phyloP scores from a whole-genome alignment of 495 filamentous ascomycete species.

The Terfezia claveryi region DNA sequence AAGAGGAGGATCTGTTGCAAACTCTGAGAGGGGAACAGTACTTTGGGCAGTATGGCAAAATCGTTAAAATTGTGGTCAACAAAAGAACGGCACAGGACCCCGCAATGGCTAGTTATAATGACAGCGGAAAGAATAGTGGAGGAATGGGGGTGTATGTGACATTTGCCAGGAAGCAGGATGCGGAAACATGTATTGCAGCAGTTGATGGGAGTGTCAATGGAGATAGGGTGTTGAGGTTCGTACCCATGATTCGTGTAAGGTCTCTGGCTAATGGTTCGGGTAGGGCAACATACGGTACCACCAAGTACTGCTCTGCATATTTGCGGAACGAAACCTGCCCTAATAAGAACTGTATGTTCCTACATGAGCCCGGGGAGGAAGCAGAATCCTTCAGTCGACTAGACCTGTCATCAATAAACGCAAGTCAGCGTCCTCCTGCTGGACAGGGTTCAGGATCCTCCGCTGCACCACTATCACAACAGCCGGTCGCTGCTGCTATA shows the following conservation, averaged over 20 bases:
- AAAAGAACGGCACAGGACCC: slow-evolving; percentile 34
- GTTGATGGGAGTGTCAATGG: slow-evolving; percentile 86
- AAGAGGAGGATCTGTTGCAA: slow-evolving; percentile 71
- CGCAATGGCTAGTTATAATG: not conserved
- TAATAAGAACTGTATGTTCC: slow-evolving; percentile 89
- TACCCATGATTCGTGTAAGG: slow-evolving; percentile 1
- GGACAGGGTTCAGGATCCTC: slow-evolving; percentile 22
- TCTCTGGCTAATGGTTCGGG: slow-evolving; percentile 15
- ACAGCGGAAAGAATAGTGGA: slow-evolving; percentile 1
- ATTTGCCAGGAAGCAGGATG: slow-evolving; percentile 71
- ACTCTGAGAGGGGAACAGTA: slow-evolving; percentile 74
- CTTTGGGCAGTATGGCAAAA: slow-evolving; percentile 96
- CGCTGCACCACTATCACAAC: slow-evolving; percentile 25
- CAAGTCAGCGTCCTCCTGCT: slow-evolving; percentile 44
- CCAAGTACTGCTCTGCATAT: slow-evolving; percentile 97
- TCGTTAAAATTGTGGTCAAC: slow-evolving; percentile 96
- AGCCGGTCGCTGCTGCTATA: slow-evolving; percentile 10
- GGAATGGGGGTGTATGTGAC: slow-evolving; percentile 82
- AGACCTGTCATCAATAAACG: slow-evolving; percentile 90
- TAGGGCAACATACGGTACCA: slow-evolving; percentile 88
- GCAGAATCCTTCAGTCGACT: slow-evolving; percentile 90
- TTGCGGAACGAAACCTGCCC: slow-evolving; percentile 78
- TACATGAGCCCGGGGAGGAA: slow-evolving; percentile 91
- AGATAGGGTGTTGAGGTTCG: slow-evolving; percentile 51
- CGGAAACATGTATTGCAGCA: slow-evolving; percentile 64